A percentile compares a stretch with the other conserved stretches of the same genome.
These are phyloP conservation scores for Pseudogymnoascus sp. DNA, from an alignment of 2,329 filamentous ascomycete genomes.

Conservation along the genomic window DNA sequence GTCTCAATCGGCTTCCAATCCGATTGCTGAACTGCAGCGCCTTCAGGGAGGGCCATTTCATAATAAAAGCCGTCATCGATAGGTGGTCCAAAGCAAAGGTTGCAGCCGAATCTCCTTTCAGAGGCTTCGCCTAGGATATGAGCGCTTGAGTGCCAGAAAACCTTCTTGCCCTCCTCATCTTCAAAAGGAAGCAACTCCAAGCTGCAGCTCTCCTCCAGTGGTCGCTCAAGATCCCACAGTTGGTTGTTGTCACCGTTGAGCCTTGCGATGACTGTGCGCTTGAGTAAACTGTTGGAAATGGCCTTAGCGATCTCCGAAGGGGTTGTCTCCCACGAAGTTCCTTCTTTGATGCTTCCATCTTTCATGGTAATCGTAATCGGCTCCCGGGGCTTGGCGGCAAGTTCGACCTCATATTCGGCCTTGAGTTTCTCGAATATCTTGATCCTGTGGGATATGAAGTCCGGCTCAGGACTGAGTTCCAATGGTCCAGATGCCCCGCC, in stretches of 20 bases:
- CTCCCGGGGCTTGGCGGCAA: conserved; percentile 62
- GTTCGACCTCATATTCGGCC: conserved; percentile 71
- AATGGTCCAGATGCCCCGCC: conserved; percentile 33
- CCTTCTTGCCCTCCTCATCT: conserved; percentile 66
- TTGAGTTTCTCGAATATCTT: conserved; percentile 84
- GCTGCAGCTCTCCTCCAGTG: conserved; percentile 79
- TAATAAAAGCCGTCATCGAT: conserved; percentile 94
- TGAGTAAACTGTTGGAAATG: conserved; percentile 78
- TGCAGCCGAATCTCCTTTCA: conserved; percentile 83
- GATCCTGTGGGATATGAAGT: conserved; percentile 77
- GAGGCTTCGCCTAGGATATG: conserved; percentile 94
- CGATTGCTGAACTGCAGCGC: conserved; percentile 59
- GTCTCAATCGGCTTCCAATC: conserved; percentile 84
- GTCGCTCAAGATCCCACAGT: conserved; percentile 88
- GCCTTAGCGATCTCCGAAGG: conserved; percentile 69
- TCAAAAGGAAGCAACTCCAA: conserved; percentile 82
- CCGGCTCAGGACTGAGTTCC: conserved; percentile 52
- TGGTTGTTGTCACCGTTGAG: conserved; percentile 64
- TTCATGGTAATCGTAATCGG: conserved; percentile 67
- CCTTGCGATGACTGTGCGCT: conserved; percentile 78
- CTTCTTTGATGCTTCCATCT: conserved; percentile 63
- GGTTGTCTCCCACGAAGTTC: conserved; percentile 86
- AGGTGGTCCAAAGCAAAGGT: conserved; percentile 87
- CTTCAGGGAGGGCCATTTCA: conserved; percentile 79
- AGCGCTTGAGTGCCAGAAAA: conserved; percentile 96